Base-by-base conservation (phyloP, 106 monocot genomes). In the Ottelia alismoides region DNA sequence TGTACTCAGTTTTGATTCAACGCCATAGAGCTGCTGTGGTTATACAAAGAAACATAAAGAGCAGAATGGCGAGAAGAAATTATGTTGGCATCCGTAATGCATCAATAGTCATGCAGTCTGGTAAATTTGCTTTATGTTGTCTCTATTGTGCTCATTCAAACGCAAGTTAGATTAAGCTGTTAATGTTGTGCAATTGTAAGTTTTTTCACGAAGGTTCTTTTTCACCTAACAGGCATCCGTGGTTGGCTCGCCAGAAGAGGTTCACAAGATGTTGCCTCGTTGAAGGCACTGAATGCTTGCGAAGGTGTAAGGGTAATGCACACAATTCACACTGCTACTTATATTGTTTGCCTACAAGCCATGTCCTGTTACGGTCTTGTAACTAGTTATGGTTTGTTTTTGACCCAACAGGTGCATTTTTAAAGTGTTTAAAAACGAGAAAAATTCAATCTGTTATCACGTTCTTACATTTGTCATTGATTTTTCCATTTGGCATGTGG, bases 171-270 rank as follows among this genome's bases (percentile, higher is more conserved):
- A n/a, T n/a, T n/a, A n/a, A n/a, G n/a, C n/a, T n/a, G n/a, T n/a
- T n/a, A n/a, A n/a, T n/a, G n/a, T n/a, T n/a, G n/a, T n/a, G n/a
- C n/a, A n/a, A n/a, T n/a, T n/a, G n/a, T n/a, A n/a, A n/a, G n/a
- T n/a, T n/a, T n/a, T n/a, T n/a, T n/a, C n/a, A n/a, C n/a, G n/a
- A n/a, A n/a, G n/a, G n/a, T n/a, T n/a, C 58, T 45, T 19, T 25
- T 18, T 51, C 25, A 17, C 61, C 30, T 53, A 61, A 20, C 61
- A 98, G 98, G 62, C 53, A 79, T 85, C 25, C 98, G 98, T 65
- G 82, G 82, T 58, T 71, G 71, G 61, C 75, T 86, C 40, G 98
- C 85, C 52, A 79, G 86, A 69, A 85, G 71, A 66, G 76, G 76
- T 51, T 73, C 85, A 49, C 70, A 75, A 44, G 78, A 85, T 57